Evolutionary conservation across 1,284 basidiomycete genomes (phyloP).

Genomic region (Mrakiaceae sp.): DNA sequence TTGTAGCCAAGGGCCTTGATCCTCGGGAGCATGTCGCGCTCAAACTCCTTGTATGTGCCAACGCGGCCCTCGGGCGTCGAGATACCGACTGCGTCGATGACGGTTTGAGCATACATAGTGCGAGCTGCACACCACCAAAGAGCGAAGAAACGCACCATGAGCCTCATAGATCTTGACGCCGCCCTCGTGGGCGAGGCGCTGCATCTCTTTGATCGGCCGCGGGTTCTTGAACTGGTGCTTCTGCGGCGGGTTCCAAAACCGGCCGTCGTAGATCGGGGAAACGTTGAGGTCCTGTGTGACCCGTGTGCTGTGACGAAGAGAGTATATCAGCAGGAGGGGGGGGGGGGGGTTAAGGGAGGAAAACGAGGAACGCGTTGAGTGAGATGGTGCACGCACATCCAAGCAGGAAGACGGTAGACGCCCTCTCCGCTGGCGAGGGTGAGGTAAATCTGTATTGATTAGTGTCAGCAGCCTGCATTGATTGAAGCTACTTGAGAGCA

Average conservation of each 20-base stretch:
- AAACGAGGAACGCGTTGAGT: background rate
- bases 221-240: constrained; percentile 73
- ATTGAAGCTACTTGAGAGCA: too few species aligned
- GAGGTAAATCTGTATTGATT: constrained; percentile 9
- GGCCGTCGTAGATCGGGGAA: constrained; percentile 86
- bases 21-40: constrained; percentile 65
- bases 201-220: constrained; percentile 43
- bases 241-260: constrained; percentile 92
- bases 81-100: constrained; percentile 58
- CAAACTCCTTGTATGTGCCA: constrained; percentile 94
- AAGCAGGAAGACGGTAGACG: constrained; percentile 13
- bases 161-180: constrained; percentile 89
- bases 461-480: background rate
- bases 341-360: background rate
- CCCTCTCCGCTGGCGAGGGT: background rate
- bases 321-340: background rate
- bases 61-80: constrained; percentile 78
- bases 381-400: constrained; percentile 4
- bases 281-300: constrained; percentile 87
- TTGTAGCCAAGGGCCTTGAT: constrained; percentile 92
- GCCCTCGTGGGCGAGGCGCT: constrained; percentile 26
- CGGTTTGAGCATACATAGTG: background rate
- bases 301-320: constrained; percentile 48
- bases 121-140: background rate
- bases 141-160: constrained; percentile 42